phyloP scores from a whole-genome alignment of 106 monocot species.

The Dendrobium nobile region DNA sequence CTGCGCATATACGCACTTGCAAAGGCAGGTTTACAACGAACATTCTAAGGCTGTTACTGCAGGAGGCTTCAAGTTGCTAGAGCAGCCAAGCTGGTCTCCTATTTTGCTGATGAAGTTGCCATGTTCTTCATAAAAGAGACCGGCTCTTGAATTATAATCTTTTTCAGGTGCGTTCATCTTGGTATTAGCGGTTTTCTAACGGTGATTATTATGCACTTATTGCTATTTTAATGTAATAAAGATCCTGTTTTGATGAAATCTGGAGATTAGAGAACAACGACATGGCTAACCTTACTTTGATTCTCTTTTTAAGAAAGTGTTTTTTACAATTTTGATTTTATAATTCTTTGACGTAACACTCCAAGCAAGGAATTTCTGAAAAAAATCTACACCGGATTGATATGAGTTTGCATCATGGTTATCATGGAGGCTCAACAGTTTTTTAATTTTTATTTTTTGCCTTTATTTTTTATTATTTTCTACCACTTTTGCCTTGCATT shows the following conservation, averaged over 20 bases:
- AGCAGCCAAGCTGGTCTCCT: slow-evolving; percentile 3
- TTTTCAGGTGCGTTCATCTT: neutral
- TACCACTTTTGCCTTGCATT: too few relatives aligned
- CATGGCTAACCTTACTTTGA: neutral
- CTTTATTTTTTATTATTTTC: too few relatives aligned
- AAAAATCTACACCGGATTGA: neutral
- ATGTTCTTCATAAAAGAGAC: neutral
- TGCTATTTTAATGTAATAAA: neutral
- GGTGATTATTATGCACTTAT: neutral
- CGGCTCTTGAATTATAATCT: neutral
- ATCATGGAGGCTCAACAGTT: too few relatives aligned
- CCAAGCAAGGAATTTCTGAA: neutral
- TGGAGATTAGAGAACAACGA: neutral
- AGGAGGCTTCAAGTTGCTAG: slow-evolving; percentile 25
- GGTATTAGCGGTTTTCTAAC: neutral
- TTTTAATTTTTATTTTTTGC: too few relatives aligned
- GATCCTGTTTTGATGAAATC: neutral
- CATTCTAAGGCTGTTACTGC: neutral
- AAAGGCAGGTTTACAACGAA: slow-evolving; percentile 15
- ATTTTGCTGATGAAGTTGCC: neutral
- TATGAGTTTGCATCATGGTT: neutral
- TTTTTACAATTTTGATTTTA: neutral
- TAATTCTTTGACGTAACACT: neutral
- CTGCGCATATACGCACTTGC: slow-evolving; percentile 42
- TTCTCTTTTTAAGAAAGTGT: neutral